Conservation (phyloP, 164 flowering plant species). For the Dillenia turbinata region DNA sequence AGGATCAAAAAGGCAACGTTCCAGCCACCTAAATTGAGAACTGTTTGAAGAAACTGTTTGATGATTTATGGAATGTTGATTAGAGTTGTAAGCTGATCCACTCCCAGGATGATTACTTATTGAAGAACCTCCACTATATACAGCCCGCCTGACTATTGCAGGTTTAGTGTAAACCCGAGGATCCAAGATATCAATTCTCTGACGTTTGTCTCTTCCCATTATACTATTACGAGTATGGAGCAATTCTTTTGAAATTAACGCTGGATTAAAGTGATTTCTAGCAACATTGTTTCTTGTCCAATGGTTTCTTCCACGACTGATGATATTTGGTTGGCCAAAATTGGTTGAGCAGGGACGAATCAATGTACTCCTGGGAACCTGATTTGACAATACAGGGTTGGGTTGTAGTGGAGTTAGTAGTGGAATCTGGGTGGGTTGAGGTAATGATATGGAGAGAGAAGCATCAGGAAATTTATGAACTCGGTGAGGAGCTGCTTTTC, state of each 20-base stretch:
- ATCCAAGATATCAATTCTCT: slow-evolving; percentile 11
- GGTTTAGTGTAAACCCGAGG: slow-evolving; percentile 17
- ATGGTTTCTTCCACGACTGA: slow-evolving; percentile 19
- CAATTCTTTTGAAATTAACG: not conserved
- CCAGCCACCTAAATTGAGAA: slow-evolving; percentile 11
- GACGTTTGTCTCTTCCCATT: slow-evolving; percentile 18
- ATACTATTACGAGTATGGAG: not conserved
- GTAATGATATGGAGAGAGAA: slow-evolving; percentile 8
- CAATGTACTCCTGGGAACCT: slow-evolving; percentile 20
- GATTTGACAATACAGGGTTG: slow-evolving; percentile 10
- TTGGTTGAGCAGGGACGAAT: slow-evolving; percentile 25
- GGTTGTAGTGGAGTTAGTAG: slow-evolving; percentile 10
- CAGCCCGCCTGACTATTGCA: slow-evolving; percentile 26
- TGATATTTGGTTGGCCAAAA: slow-evolving; percentile 17
- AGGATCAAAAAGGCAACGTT: slow-evolving; percentile 8
- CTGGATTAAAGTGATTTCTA: slow-evolving; percentile 22
- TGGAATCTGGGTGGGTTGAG: slow-evolving; percentile 14
- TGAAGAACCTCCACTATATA: slow-evolving; percentile 11
- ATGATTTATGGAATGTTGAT: slow-evolving; percentile 7
- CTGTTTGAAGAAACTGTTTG: slow-evolving; percentile 3
- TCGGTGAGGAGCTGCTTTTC: slow-evolving; percentile 12
- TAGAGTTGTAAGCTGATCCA: slow-evolving; percentile 10
- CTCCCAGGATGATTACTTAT: slow-evolving; percentile 9
- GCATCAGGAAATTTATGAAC: slow-evolving; percentile 14
- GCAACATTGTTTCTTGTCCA: slow-evolving; percentile 7